Evolutionary conservation across 306 rosid genomes (phyloP).

Genomic region (Trifolium fragiferum): DNA sequence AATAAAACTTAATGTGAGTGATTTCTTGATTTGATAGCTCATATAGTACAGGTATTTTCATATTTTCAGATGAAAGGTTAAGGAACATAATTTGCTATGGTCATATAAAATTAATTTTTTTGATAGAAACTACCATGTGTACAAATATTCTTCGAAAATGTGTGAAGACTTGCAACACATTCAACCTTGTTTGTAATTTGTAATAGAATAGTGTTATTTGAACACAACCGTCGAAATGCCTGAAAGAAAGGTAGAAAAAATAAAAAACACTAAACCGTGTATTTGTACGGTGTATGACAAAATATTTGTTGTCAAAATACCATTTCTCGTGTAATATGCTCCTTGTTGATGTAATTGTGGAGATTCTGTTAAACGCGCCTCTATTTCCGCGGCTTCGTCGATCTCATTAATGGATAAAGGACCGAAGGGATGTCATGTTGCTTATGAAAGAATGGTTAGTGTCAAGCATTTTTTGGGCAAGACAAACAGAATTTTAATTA

Average conservation of each 20-base stretch:
- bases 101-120: constrained; percentile 42
- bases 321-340: not conserved
- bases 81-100: constrained; percentile 20
- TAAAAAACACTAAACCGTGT: not conserved
- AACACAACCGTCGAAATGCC: not conserved
- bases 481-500: not conserved
- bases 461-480: not conserved
- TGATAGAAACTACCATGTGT: constrained; percentile 34
- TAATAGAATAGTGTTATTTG: not conserved
- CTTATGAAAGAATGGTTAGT: constrained; percentile 14
- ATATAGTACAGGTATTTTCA: not conserved
- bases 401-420: not conserved
- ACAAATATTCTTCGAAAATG: constrained; percentile 34
- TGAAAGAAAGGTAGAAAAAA: not conserved
- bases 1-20: constrained; percentile 35
- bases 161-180: constrained; percentile 30
- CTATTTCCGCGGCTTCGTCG: not conserved
- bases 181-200: constrained; percentile 18
- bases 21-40: constrained; percentile 32
- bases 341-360: constrained; percentile 10
- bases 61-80: constrained; percentile 25
- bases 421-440: not conserved
- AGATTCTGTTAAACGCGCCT: constrained; percentile 4
- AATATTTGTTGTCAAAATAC: not conserved
- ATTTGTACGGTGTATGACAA: not conserved